Evolutionary conservation across 345 rosid species (phyloP).

Genomic region (Syzygium aqueum): DNA sequence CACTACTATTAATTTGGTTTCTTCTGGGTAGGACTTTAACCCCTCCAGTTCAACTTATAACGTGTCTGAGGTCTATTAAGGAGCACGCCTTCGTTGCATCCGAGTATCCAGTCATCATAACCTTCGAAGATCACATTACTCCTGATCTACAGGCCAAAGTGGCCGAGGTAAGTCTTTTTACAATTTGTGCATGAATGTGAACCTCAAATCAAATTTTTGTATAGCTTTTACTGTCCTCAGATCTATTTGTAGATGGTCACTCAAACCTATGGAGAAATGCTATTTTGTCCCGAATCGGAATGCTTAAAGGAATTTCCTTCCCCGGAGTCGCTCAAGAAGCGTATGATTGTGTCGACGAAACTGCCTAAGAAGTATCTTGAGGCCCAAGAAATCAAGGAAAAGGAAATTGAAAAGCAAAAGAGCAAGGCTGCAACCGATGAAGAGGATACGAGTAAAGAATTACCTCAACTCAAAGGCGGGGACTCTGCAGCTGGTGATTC

Average conservation of each 20-base stretch:
- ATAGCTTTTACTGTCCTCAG: neutral
- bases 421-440: constrained; percentile 32
- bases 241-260: constrained; percentile 55
- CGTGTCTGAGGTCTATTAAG: constrained; percentile 65
- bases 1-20: neutral
- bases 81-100: constrained; percentile 64
- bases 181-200: neutral
- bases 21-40: constrained; percentile 57
- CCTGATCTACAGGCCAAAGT: constrained; percentile 86
- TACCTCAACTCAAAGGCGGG: constrained; percentile 28
- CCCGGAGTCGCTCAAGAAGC: constrained; percentile 51
- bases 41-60: constrained; percentile 67
- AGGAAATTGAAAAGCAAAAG: constrained; percentile 32
- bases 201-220: neutral
- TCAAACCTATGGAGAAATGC: constrained; percentile 66
- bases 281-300: constrained; percentile 63
- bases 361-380: constrained; percentile 79
- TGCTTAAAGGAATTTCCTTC: constrained; percentile 90
- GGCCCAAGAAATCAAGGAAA: constrained; percentile 26
- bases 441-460: constrained; percentile 65
- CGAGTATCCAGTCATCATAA: constrained; percentile 80
- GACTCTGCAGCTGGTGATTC: constrained; percentile 16
- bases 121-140: constrained; percentile 93
- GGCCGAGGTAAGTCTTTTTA: constrained; percentile 39
- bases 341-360: constrained; percentile 79